Conservation (phyloP, 495 filamentous ascomycete genomes). For the Friedmanniomyces endolithicus region DNA sequence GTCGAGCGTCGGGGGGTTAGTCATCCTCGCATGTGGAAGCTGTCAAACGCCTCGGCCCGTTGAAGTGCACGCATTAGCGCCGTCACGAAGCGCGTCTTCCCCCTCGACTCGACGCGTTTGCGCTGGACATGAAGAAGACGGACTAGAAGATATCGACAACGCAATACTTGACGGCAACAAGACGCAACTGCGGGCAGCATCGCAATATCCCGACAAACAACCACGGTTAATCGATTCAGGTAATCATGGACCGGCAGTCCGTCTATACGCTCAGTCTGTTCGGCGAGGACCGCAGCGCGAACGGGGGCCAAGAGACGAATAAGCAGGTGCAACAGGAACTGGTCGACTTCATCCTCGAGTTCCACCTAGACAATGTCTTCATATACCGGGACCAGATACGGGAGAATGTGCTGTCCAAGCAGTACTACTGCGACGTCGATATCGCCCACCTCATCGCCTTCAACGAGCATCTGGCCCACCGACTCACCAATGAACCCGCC, state of each 20-base stretch:
- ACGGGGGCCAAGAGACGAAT: conserved; percentile 38
- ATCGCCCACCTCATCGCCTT: conserved; percentile 92
- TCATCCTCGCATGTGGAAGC: too few species aligned
- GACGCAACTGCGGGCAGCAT: too few species aligned
- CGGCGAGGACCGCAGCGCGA: conserved; percentile 42
- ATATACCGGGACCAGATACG: conserved; percentile 95
- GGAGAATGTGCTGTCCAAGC: conserved; percentile 88
- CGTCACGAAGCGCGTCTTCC: too few species aligned
- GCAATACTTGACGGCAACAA: too few species aligned
- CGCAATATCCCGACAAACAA: too few species aligned
- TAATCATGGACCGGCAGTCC: conserved; percentile 91
- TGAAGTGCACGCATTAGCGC: too few species aligned
- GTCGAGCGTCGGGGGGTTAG: too few species aligned
- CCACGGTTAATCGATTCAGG: too few species aligned
- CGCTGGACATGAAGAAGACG: background rate
- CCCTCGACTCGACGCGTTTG: too few species aligned
- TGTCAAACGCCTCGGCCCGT: too few species aligned
- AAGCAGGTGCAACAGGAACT: conserved; percentile 41
- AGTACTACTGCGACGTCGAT: conserved; percentile 94
- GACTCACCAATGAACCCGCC: conserved; percentile 76
- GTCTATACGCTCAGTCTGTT: conserved; percentile 73
- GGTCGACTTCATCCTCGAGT: conserved; percentile 79
- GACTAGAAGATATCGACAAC: too few species aligned
- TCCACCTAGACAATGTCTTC: conserved; percentile 89
- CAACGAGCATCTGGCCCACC: conserved; percentile 90